These are phyloP conservation scores for Rhododendron mucronatum DNA, from an alignment of 148 eudicot genomes.

Conservation along the genomic window DNA sequence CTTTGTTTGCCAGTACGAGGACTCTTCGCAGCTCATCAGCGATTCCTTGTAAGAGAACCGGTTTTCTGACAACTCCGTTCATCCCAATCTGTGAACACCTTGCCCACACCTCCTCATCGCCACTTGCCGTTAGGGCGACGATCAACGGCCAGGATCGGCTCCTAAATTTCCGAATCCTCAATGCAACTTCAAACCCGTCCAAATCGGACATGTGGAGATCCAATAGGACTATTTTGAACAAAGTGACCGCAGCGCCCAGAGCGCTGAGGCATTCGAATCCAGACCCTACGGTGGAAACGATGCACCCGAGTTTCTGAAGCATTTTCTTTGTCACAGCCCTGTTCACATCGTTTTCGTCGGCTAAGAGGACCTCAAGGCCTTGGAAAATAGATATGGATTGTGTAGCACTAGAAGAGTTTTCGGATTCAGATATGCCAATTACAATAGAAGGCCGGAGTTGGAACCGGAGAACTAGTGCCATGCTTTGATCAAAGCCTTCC, in stretches of 20 bases:
- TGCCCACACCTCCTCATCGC: conserved; percentile 43
- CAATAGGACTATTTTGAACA: conserved; percentile 49
- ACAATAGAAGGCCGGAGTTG: conserved; percentile 52
- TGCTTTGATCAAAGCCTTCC: conserved; percentile 61
- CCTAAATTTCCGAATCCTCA: conserved; percentile 50
- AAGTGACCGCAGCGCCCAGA: conserved; percentile 32
- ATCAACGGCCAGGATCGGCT: conserved; percentile 74
- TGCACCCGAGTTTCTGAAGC: conserved; percentile 69
- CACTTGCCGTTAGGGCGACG: conserved; percentile 47
- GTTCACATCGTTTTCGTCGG: conserved; percentile 66
- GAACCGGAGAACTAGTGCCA: conserved; percentile 63
- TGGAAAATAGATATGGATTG: conserved; percentile 32
- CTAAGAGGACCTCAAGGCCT: conserved; percentile 73
- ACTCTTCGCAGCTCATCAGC: conserved; percentile 61
- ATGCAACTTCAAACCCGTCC: conserved; percentile 60
- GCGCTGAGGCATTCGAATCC: conserved; percentile 70
- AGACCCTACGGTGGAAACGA: conserved; percentile 52
- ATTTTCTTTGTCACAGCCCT: conserved; percentile 61
- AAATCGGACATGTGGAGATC: conserved; percentile 66
- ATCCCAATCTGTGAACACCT: conserved; percentile 48
- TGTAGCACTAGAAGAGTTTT: conserved; percentile 39
- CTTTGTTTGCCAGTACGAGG: conserved; percentile 30
- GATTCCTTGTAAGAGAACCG: conserved; percentile 53
- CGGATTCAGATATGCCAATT: conserved; percentile 36
- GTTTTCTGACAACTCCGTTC: conserved; percentile 65